Evolutionary conservation across 257 asterid genomes (phyloP).

Genomic region (Parsonsia alboflavescens): DNA sequence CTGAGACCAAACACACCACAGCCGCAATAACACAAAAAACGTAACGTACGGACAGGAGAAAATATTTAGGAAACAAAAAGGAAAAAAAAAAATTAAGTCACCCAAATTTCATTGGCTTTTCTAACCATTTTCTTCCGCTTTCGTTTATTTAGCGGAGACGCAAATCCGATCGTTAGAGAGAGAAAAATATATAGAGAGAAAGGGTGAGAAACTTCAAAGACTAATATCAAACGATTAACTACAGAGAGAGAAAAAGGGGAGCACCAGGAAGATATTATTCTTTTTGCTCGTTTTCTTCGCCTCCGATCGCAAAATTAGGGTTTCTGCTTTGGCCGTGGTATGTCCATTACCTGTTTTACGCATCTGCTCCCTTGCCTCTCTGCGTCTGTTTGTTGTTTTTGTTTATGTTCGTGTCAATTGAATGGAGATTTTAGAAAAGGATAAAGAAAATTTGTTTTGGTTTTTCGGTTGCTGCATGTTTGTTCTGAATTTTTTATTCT

Average conservation of each 20-base stretch:
- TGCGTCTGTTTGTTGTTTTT: not conserved
- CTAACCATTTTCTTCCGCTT: not conserved
- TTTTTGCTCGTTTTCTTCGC: not conserved
- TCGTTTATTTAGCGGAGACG: constrained; percentile 11
- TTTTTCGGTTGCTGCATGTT: not conserved
- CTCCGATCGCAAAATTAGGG: constrained; percentile 22
- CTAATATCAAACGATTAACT: not conserved
- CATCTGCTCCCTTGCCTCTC: not conserved
- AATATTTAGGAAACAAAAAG: not conserved
- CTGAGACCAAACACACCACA: not conserved
- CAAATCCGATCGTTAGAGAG: not conserved
- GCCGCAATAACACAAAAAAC: not conserved
- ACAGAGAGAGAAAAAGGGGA: not conserved
- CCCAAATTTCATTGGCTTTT: not conserved
- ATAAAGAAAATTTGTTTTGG: too few relatives aligned
- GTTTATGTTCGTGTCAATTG: not conserved
- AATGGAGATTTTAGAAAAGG: not conserved
- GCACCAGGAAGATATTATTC: not conserved
- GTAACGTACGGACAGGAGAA: constrained; percentile 8
- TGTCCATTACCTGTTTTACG: not conserved
- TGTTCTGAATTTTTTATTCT: not conserved
- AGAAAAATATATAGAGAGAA: not conserved
- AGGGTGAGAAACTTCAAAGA: not conserved
- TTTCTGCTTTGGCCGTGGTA: constrained; percentile 13
- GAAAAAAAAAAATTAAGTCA: not conserved